phyloP scores from a whole-genome alignment of 202 grass and related monocot species.

The Zizania palustris region DNA sequence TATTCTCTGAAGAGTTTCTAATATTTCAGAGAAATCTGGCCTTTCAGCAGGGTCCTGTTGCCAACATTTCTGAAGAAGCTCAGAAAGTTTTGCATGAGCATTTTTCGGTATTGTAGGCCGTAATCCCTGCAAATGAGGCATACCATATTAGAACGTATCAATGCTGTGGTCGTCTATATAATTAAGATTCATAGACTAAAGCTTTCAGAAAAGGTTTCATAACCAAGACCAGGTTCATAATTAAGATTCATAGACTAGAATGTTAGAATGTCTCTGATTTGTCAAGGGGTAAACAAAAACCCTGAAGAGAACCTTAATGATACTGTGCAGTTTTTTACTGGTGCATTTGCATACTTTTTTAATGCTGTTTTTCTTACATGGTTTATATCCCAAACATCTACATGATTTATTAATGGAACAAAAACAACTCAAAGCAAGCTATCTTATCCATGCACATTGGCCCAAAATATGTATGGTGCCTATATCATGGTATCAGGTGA shows the following conservation, averaged over 20 bases:
- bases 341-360: background rate
- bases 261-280: background rate
- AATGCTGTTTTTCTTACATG: background rate
- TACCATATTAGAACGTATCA: background rate
- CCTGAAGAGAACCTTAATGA: background rate
- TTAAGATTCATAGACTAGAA: background rate
- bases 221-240: background rate
- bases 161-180: background rate
- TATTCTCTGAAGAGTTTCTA: slow-evolving; percentile 76
- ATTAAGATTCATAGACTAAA: background rate
- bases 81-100: slow-evolving; percentile 66
- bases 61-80: slow-evolving; percentile 92
- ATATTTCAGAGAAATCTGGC: slow-evolving; percentile 86
- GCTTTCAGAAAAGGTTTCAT: background rate
- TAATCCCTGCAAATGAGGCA: slow-evolving; percentile 55
- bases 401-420: slow-evolving; percentile 22
- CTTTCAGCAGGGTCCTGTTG: slow-evolving; percentile 73
- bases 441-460: background rate
- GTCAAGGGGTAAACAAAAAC: too few species aligned
- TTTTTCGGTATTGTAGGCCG: slow-evolving; percentile 90
- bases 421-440: background rate
- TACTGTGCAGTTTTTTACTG: background rate
- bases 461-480: slow-evolving; percentile 17
- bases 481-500: background rate
- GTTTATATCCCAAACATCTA: slow-evolving; percentile 21